Evolutionary conservation across 139 green algal species (phyloP), one percentile per base, ranked within the genome.

Genomic region (Eudorina sp.): DNA sequence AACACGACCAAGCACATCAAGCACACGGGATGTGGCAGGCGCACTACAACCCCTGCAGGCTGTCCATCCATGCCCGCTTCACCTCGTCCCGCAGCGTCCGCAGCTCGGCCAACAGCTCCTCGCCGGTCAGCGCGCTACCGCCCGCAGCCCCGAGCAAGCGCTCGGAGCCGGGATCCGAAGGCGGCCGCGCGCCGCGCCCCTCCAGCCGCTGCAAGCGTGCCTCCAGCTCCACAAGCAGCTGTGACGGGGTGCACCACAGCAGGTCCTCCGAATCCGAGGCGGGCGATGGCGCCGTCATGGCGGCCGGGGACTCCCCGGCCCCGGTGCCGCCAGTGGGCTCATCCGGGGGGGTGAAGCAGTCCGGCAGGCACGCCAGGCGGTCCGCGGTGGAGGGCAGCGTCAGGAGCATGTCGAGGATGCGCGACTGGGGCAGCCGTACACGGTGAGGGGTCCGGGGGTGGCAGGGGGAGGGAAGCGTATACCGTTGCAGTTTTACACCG

Each of bases 391-490:
- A 89, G 13, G 75, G 72, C 40, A 93, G 46, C 4, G 34, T 34
- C 53, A 95, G 85, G 58, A 95, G 85, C 89, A 95, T 86, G 64
- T 95, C 92, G 64, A 90, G 79, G 68, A 94, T 94, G 40, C 92
- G 90, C 4, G 64, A 83, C 89, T 91, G 86, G 14, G n/a, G n/a
- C n/a, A n/a, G n/a, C n/a, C n/a, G n/a, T n/a, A n/a, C n/a, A n/a
- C n/a, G n/a, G n/a, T n/a, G n/a, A n/a, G n/a, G n/a, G n/a, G n/a
- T n/a, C n/a, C n/a, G n/a, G n/a, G n/a, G n/a, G n/a, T n/a, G n/a
- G n/a, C n/a, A n/a, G n/a, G n/a, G n/a, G n/a, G n/a, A n/a, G n/a
- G n/a, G n/a, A n/a, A n/a, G n/a, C n/a, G n/a, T n/a, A n/a, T n/a
- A n/a, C n/a, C n/a, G n/a, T n/a, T n/a, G n/a, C n/a, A n/a, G n/a